Evolutionary conservation across 2,329 filamentous ascomycete genomes (phyloP).

Genomic region (Scedosporium boydii): DNA sequence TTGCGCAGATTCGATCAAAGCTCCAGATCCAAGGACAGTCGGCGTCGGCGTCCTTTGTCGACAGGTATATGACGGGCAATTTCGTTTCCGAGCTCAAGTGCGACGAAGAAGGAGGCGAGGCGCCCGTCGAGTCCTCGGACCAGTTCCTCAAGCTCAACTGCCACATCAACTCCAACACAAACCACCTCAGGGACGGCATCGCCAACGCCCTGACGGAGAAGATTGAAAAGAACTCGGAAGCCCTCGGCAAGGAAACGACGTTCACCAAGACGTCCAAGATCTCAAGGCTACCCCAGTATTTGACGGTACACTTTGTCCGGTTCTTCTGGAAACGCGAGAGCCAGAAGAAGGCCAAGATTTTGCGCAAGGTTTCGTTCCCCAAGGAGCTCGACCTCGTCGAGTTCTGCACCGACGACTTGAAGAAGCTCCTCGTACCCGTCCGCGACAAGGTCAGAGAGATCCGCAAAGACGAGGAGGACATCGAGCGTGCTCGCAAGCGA

Average conservation of each 20-base stretch:
- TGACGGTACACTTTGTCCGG: constrained; percentile 93
- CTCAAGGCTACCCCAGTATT: constrained; percentile 81
- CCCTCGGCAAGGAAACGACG: constrained; percentile 64
- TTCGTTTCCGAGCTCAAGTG: constrained; percentile 74
- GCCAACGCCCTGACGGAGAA: constrained; percentile 73
- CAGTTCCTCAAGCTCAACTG: constrained; percentile 89
- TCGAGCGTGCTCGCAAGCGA: constrained; percentile 83
- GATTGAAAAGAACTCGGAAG: constrained; percentile 79
- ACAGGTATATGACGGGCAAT: constrained; percentile 80
- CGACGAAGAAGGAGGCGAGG: constrained; percentile 67
- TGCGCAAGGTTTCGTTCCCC: constrained; percentile 96
- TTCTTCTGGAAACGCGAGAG: constrained; percentile 97
- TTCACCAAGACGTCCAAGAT: constrained; percentile 93
- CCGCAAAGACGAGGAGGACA: constrained; percentile 87
- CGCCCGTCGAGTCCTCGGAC: constrained; percentile 58
- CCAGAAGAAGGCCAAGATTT: constrained; percentile 98
- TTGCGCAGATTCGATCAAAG: constrained; percentile 72
- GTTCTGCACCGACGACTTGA: constrained; percentile 87
- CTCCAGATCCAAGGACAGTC: constrained; percentile 49
- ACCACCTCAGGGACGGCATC: constrained; percentile 86
- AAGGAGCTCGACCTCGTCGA: constrained; percentile 87
- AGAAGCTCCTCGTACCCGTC: constrained; percentile 76
- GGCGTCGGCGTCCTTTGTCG: constrained; percentile 63
- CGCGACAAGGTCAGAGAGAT: constrained; percentile 93
- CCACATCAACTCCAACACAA: constrained; percentile 80